phyloP scores from a whole-genome alignment of 177 flowering plant species.

The Vitis hybrid region DNA sequence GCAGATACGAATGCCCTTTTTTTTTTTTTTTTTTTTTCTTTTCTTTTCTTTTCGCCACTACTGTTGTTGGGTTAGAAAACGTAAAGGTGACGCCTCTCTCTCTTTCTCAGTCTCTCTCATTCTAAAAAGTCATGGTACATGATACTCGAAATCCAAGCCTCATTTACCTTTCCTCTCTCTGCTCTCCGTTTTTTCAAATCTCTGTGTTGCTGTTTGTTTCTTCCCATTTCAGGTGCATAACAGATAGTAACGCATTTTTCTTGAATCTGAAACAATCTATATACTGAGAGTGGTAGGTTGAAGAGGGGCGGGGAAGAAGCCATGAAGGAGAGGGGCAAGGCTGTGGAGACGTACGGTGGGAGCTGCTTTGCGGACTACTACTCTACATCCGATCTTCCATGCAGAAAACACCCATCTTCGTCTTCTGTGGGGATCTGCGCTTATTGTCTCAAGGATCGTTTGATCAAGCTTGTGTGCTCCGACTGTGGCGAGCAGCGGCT shows the following conservation, averaged over 20 bases:
- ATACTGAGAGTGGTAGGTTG: no score
- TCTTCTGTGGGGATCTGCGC: conserved; percentile 81
- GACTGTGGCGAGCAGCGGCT: conserved; percentile 86
- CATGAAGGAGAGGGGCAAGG: conserved; percentile 56
- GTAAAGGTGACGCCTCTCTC: conserved; percentile 46
- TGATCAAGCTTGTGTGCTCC: conserved; percentile 72
- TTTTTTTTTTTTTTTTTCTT: conserved; percentile 17
- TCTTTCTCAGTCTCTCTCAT: conserved; percentile 5
- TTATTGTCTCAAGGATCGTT: conserved; percentile 72
- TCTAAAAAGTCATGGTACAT: neutral
- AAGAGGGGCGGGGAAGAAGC: conserved; percentile 4
- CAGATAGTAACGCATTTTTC: no score
- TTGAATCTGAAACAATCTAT: no score
- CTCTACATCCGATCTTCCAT: conserved; percentile 51
- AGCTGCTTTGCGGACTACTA: conserved; percentile 19
- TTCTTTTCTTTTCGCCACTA: neutral
- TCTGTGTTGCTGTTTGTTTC: no score
- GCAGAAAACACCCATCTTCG: conserved; percentile 70
- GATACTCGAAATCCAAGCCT: conserved; percentile 2
- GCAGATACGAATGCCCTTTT: conserved; percentile 16
- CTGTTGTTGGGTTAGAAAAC: conserved; percentile 26
- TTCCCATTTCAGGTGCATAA: no score
- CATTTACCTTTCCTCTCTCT: neutral
- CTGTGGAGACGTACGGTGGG: conserved; percentile 31
- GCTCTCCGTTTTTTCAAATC: neutral